Base-by-base conservation (phyloP, 257 asterid species). In the Striga asiatica region DNA sequence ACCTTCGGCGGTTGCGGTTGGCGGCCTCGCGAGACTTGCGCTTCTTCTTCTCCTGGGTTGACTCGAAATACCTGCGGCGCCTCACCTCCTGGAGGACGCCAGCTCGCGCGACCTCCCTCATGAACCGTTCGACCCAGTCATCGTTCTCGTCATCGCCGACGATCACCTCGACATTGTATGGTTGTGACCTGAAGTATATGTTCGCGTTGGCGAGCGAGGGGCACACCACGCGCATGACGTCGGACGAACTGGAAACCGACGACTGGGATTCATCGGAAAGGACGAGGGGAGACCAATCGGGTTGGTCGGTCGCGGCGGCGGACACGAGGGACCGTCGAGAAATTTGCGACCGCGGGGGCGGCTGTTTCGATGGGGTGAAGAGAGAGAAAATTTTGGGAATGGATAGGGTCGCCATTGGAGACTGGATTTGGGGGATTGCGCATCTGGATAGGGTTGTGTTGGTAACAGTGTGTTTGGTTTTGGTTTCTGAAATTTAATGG, bases 1-100 rank as follows among this genome's bases (percentile, higher is more conserved):
- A 81, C 97, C 97, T 82, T 66, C 89, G 80, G 16, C 94, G 94
- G 58, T 87, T 87, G 61, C 98, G 94, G 69, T 65, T 71, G 5
- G 95, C 95, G 22, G 98, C 95, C 14, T 92, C 98, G 6, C 97
- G 96, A 0, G 85, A 0, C 69, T 59, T 84, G 60, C 97, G 81
- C 70, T 92, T 92, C 72, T 75, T 66, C 81, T 84, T 71, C 1
- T 84, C 98, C 72, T 92, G 98, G 56, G 74, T 75, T 58, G 75
- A 84, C 87, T 92, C 97, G 7, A 70, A 75, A 58, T 19, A 92
- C 28, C 93, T 68, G 42, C 97, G 83, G 46, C 98, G 82, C 65
- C 68, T 82, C 61, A 80, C 70, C 67, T 92, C 98, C 69, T 92
- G 95, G 24, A 92, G 80, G 54, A 91, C 78, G 14, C 98, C 98